Conservation (phyloP, 1,284 basidiomycete species). For the Retiboletus flavoniger region DNA sequence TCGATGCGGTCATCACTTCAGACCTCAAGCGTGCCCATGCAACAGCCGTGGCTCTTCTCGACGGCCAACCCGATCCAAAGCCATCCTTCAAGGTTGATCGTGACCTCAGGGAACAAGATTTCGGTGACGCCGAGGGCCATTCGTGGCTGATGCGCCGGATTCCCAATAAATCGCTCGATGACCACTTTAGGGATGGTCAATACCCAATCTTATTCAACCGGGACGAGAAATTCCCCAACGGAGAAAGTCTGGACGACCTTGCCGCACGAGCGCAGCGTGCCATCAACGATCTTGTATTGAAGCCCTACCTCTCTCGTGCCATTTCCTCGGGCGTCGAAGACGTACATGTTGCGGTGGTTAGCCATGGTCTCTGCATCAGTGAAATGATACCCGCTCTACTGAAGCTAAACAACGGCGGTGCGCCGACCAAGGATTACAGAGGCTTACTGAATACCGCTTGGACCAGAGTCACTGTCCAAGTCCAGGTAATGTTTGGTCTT, state of each 20-base stretch:
- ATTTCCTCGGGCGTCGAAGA: slow-evolving; percentile 39
- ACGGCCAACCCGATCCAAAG: slow-evolving; percentile 50
- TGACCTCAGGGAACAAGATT: slow-evolving; percentile 65
- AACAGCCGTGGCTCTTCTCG: slow-evolving; percentile 65
- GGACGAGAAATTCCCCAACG: slow-evolving; percentile 62
- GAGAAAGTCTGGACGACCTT: slow-evolving; percentile 74
- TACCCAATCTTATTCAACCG: slow-evolving; percentile 53
- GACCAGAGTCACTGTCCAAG: slow-evolving; percentile 54
- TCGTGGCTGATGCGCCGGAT: slow-evolving; percentile 39
- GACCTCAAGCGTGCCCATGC: slow-evolving; percentile 74
- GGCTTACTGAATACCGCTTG: slow-evolving; percentile 72
- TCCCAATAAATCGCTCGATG: slow-evolving; percentile 42
- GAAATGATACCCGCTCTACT: slow-evolving; percentile 59
- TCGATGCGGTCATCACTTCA: slow-evolving; percentile 77
- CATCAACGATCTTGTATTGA: slow-evolving; percentile 58
- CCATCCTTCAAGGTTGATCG: slow-evolving; percentile 53
- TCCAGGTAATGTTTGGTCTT: slow-evolving; percentile 40
- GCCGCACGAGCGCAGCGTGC: slow-evolving; percentile 56
- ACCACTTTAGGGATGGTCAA: slow-evolving; percentile 51
- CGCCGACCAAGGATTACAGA: slow-evolving; percentile 39
- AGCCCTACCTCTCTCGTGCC: slow-evolving; percentile 51
- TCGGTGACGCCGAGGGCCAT: slow-evolving; percentile 74
- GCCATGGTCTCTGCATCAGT: slow-evolving; percentile 77
- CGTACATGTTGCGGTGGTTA: slow-evolving; percentile 69
- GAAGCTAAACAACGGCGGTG: slow-evolving; percentile 38